Evolutionary conservation across 495 filamentous ascomycete genomes (phyloP).

Genomic region (Cairneyella variabilis): DNA sequence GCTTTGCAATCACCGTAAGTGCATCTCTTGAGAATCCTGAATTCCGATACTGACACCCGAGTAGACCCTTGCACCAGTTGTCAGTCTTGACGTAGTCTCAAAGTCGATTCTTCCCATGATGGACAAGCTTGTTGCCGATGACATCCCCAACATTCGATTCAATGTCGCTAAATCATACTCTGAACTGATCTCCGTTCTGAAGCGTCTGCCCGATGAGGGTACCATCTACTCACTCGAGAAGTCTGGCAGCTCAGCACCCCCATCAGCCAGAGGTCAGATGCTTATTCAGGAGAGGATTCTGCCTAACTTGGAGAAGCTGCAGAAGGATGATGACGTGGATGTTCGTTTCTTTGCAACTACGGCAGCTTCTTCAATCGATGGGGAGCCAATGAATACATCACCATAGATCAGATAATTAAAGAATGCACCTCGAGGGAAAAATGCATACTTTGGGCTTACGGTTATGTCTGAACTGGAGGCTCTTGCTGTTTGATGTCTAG

Average conservation of each 20-base stretch:
- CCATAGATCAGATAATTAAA: conserved; percentile 41
- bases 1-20: conserved; percentile 94
- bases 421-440: conserved; percentile 22
- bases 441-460: conserved; percentile 16
- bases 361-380: conserved; percentile 38
- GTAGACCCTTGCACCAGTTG: conserved; percentile 89
- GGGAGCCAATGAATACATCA: conserved; percentile 57
- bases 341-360: conserved; percentile 87
- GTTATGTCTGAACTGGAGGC: conserved; percentile 12
- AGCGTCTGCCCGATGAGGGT: conserved; percentile 81
- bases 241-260: conserved; percentile 52
- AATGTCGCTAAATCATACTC: conserved; percentile 98
- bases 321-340: conserved; percentile 95
- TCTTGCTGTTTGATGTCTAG: conserved; percentile 20
- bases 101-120: conserved; percentile 93
- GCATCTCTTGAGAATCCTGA: background rate
- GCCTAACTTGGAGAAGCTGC: conserved; percentile 88
- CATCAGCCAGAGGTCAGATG: conserved; percentile 71
- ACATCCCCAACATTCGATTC: conserved; percentile 98
- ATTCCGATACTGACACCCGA: conserved; percentile 7
- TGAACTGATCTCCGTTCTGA: conserved; percentile 81
- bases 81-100: conserved; percentile 87
- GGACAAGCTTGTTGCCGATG: conserved; percentile 84
- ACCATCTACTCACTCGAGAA: conserved; percentile 84
- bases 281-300: conserved; percentile 84